Evolutionary conservation across 495 filamentous ascomycete species (phyloP), one percentile per base, ranked within the genome.

Genomic region (Podospora fimiseda): DNA sequence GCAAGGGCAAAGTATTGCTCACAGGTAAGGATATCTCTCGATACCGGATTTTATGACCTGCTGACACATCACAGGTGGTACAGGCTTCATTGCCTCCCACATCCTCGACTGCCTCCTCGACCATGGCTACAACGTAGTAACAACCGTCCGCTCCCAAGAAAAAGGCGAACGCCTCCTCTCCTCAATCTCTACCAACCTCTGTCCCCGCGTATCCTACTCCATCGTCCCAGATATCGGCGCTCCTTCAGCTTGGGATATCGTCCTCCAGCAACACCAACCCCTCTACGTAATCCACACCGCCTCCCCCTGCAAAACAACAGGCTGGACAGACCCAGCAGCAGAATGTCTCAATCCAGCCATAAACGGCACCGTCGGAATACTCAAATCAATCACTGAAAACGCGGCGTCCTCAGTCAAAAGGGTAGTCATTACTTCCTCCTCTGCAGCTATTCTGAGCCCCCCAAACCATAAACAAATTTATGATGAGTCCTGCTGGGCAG

Each of bases 381-480:
- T 76, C n/a, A 49, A 60, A 22, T 68, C 74, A 6, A 36, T 74
- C 22, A 57, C 67, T 14, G 46, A 51, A 16, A 15, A 65, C 45
- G 66, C 66, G 1, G 63, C 70, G 1, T 47, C 36, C 7, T n/a
- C n/a, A n/a, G 68, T 75, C 21, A 67, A 68, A 30, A 66, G 71
- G 2, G 67, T 74, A 2, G 71, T 75, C 24, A 67, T 75, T 50
- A 76, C 74, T 0, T 75, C 73, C 4, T 74, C 71, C 2, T 69
- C 66, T 13, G 73, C 72, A 1, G 73, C 72, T 0, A 66, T 76
- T 0, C 48, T 73, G 5, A 60, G 63, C 50, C 66, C 64, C 1
- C 55, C 60, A 1, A 60, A 71, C 11, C 73, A 74, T 30, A 58
- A 56, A 2, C 49, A 60, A 16, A 60, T 72, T 23, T 76, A 72